A percentile compares a stretch with the other conserved stretches of the same genome.
Evolutionary conservation across 2,329 filamentous ascomycete species (phyloP).

Genomic region (Aspergillus awamori): DNA sequence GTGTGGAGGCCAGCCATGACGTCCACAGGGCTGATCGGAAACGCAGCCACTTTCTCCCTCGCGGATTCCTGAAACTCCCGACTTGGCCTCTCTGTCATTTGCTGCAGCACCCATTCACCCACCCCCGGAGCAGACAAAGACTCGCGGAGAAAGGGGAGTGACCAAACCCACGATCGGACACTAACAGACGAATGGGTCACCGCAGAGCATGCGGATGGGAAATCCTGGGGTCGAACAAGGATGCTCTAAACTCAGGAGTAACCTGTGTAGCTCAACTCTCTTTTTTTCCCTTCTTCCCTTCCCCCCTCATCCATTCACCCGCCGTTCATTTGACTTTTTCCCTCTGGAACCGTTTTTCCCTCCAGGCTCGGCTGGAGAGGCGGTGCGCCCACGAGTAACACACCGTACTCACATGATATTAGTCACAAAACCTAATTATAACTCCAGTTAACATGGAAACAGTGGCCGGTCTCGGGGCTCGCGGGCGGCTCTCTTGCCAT

Average conservation of each 20-base stretch:
- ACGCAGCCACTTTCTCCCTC: constrained; percentile 22
- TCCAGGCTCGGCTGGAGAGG: constrained; percentile 6
- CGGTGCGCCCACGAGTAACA: constrained; percentile 11
- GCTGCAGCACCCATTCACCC: constrained; percentile 10
- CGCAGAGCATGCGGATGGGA: not conserved
- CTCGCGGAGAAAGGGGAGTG: not conserved
- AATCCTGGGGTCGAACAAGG: constrained; percentile 9
- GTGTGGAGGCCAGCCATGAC: constrained; percentile 10
- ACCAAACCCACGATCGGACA: constrained; percentile 8
- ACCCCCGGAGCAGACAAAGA: not conserved
- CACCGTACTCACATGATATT: constrained; percentile 6
- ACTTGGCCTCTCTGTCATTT: constrained; percentile 29
- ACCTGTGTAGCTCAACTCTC: not conserved
- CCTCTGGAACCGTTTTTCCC: constrained; percentile 10
- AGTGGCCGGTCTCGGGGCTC: constrained; percentile 29
- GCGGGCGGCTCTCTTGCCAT: constrained; percentile 17
- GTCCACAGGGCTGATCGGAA: constrained; percentile 19
- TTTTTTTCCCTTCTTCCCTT: not conserved
- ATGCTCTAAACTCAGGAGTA: not conserved
- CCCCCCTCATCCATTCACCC: not conserved
- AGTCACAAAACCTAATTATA: constrained; percentile 15
- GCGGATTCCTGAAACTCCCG: constrained; percentile 39
- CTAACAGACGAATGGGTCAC: constrained; percentile 5
- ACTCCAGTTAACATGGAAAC: constrained; percentile 15
- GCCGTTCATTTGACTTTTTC: constrained; percentile 5